These are phyloP conservation scores for Cymbopogon citratus DNA, from an alignment of 176 grass and related monocot genomes.

Conservation along the genomic window DNA sequence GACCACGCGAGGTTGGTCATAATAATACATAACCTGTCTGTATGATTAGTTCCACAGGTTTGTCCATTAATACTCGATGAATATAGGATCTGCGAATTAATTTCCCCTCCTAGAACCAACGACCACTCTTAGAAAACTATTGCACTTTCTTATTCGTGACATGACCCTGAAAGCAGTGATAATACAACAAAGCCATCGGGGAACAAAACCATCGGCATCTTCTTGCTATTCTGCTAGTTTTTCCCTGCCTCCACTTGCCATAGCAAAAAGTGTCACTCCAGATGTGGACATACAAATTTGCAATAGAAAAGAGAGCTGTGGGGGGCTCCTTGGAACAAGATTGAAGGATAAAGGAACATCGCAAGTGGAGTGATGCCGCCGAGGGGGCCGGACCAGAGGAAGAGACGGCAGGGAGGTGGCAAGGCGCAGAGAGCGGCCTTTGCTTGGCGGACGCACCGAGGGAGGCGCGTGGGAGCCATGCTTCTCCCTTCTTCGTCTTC, in stretches of 20 bases:
- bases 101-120: not conserved
- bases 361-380: slow-evolving; percentile 34
- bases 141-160: no score
- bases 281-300: slow-evolving; percentile 8
- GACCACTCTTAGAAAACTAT: not conserved
- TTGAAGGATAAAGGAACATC: slow-evolving; percentile 13
- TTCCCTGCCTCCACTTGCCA: not conserved
- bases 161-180: not conserved
- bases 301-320: not conserved
- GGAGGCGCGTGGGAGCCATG: slow-evolving; percentile 42
- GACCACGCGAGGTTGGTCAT: fast-evolving
- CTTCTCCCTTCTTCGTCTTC: slow-evolving; percentile 35
- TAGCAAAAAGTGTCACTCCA: not conserved
- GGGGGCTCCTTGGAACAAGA: slow-evolving; percentile 2
- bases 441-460: slow-evolving; percentile 35
- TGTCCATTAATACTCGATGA: fast-evolving
- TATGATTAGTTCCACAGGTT: fast-evolving
- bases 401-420: slow-evolving; percentile 15
- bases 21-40: not conserved
- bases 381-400: slow-evolving; percentile 23
- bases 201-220: not conserved
- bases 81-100: not conserved
- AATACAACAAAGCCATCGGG: not conserved
- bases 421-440: slow-evolving; percentile 1
- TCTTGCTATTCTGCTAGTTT: not conserved